Conservation (phyloP, 2,329 filamentous ascomycete species). For the Sphaerulina populicola region DNA sequence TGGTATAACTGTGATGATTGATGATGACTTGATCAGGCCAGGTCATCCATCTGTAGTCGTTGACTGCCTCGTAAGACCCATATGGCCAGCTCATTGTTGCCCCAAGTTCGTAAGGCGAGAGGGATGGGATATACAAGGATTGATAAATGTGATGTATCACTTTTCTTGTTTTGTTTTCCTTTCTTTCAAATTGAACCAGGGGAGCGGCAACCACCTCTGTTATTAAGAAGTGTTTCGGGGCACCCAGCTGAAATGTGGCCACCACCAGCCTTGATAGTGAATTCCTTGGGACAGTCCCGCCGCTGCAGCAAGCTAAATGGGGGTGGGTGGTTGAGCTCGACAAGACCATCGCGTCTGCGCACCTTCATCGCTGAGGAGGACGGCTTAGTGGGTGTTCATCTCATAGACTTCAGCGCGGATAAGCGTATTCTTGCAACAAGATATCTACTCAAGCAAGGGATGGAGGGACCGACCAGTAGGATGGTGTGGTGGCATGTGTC, state of each 20-base stretch:
- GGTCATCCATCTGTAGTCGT: slow-evolving; percentile 2
- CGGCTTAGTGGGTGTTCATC: background rate
- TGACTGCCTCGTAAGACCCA: background rate
- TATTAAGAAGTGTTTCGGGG: background rate
- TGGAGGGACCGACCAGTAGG: background rate
- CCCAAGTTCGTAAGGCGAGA: background rate
- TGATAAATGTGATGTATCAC: background rate
- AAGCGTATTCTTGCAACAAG: background rate
- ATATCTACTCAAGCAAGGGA: background rate
- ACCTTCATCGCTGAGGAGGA: background rate
- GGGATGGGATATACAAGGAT: background rate
- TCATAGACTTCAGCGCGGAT: background rate
- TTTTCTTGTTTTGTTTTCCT: no score
- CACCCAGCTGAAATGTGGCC: slow-evolving; percentile 6
- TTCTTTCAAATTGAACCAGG: background rate
- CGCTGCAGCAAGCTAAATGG: slow-evolving; percentile 15
- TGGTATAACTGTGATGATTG: background rate
- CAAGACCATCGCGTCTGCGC: slow-evolving; percentile 6
- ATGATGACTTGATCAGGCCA: slow-evolving; percentile 1
- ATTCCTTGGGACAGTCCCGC: slow-evolving; percentile 14
- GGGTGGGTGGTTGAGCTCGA: slow-evolving; percentile 7
- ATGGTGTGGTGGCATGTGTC: background rate
- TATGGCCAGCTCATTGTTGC: slow-evolving; percentile 5
- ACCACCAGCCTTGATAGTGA: slow-evolving; percentile 5
- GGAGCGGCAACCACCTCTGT: background rate